Percentiles rank a stretch among this genome's conserved stretches.
Conservation (phyloP, 495 filamentous ascomycete genomes). For the Xylaria grammica region DNA sequence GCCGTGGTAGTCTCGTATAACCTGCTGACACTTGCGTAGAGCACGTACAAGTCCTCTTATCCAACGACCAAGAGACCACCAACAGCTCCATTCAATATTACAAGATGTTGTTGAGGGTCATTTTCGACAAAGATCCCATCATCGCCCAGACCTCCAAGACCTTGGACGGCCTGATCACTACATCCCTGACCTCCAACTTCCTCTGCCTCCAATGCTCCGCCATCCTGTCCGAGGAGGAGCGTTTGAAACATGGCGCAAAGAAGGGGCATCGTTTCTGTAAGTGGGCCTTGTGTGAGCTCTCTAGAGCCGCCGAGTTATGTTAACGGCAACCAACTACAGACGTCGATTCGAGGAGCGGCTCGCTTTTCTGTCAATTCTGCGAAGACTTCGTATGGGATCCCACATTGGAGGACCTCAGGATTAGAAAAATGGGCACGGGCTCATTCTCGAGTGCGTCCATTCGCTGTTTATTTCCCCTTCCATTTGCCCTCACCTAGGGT, state of each 20-base stretch:
- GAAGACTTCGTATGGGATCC: constrained; percentile 88
- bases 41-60: constrained; percentile 58
- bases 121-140: constrained; percentile 55
- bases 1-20: neutral
- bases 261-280: constrained; percentile 71
- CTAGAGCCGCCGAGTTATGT: neutral
- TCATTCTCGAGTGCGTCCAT: constrained; percentile 53
- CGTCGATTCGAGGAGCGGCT: constrained; percentile 78
- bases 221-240: constrained; percentile 60
- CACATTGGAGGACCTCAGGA: constrained; percentile 72
- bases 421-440: constrained; percentile 61
- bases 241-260: constrained; percentile 60
- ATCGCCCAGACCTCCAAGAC: constrained; percentile 57
- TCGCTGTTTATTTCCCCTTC: neutral
- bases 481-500: neutral
- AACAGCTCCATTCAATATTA: constrained; percentile 60
- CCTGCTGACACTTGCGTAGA: constrained; percentile 45
- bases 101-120: constrained; percentile 55
- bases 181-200: constrained; percentile 64
- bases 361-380: constrained; percentile 82
- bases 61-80: constrained; percentile 52
- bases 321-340: constrained; percentile 52
- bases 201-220: constrained; percentile 73
- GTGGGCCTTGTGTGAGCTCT: constrained; percentile 31
- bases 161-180: constrained; percentile 48